Base-by-base conservation (phyloP, 2,329 filamentous ascomycete species). In the Aureobasidium pullulans region DNA sequence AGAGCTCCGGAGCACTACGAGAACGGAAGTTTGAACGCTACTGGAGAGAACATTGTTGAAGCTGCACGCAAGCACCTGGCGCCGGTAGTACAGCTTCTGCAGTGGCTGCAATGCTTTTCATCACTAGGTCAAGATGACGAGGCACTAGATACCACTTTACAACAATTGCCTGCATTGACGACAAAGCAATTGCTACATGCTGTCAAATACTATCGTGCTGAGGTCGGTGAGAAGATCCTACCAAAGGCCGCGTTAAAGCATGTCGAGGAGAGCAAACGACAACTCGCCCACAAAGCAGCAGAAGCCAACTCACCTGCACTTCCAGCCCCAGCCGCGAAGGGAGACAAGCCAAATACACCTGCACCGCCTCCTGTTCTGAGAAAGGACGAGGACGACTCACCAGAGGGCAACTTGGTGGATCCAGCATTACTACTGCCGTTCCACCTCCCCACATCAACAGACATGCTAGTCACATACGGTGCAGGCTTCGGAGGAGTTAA, bases 61-160 rank as follows among this genome's bases (percentile, higher is more conserved):
- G 84, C 91, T 4, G 86, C 91, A 23, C 83, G 91, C 64, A 83
- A 87, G 62, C 93, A 99, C 71, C 80, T 99, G 19, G 88, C 89
- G 7, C 94, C 94, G 4, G 83, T 96, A 19, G 92, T 97, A 59
- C 94, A 99, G 72, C 80, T 99, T 2, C 79, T 99, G 6, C 94
- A 99, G 73, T 99, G 94, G 94, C 79, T 99, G 37, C 94, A 99
- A 71, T 96, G 92, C 72, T 97, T 97, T 73, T 97, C 94, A 1
- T 96, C 91, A 0, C 81, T 97, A 4, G 90, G 86, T 5, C 91
- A 97, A 68, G 92, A 97, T 69, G 78, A 94, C 39, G 91, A 96
- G 69, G 90, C 90, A 2, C 81, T 99, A 15, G 85, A 96, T 32
- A 89, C 85, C 15, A 99, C 94, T 0, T 76, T 97, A 23, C 87